Evolutionary conservation across 495 filamentous ascomycete species (phyloP).

Genomic region (Hypoxylon lienhwacheense): DNA sequence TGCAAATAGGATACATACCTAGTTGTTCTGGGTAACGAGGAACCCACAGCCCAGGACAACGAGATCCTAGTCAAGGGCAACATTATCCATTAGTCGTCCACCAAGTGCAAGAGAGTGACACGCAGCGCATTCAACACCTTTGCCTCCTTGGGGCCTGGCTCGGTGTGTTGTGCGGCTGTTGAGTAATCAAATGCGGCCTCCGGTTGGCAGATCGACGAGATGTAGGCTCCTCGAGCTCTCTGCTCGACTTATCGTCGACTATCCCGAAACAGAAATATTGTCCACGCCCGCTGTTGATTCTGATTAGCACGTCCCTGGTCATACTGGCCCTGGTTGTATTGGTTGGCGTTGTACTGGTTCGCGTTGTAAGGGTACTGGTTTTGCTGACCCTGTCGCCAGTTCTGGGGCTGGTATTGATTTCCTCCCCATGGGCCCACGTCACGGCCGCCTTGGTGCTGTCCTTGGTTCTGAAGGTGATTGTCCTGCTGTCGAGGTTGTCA

Average conservation of each 20-base stretch:
- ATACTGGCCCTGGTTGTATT: no score
- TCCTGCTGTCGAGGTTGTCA: no score
- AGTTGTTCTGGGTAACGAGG: constrained; percentile 1
- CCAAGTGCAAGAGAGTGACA: constrained; percentile 9
- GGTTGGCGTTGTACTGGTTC: no score
- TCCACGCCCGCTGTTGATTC: no score
- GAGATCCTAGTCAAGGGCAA: neutral
- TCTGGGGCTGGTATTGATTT: no score
- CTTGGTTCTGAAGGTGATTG: no score
- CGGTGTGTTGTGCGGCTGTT: neutral
- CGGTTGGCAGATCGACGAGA: constrained; percentile 5
- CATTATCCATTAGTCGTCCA: constrained; percentile 6
- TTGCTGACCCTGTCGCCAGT: no score
- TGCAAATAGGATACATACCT: constrained; percentile 5
- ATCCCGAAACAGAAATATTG: neutral
- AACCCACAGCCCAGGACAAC: neutral
- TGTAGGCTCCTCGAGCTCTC: constrained; percentile 9
- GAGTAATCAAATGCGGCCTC: constrained; percentile 6
- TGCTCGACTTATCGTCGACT: no score
- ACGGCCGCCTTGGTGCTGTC: no score
- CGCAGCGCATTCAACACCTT: constrained; percentile 7
- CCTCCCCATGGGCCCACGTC: no score
- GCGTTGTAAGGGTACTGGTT: no score
- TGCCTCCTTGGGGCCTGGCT: constrained; percentile 3
- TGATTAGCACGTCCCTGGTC: no score